phyloP scores from a whole-genome alignment of 441 rosid genomes.

The Arabidopsis lyrata region DNA sequence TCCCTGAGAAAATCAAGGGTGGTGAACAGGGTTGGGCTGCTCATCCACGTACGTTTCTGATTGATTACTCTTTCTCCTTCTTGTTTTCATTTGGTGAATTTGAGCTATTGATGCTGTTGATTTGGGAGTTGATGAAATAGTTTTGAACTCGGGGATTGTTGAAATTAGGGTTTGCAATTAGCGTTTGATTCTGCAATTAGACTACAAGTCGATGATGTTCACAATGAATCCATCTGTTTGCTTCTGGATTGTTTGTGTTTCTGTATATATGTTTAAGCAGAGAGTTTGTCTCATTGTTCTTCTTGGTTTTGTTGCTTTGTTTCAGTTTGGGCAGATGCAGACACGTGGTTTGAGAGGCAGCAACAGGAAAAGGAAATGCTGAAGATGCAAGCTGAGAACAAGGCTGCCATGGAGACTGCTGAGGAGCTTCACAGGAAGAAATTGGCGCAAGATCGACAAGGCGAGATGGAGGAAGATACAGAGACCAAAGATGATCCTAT shows the following conservation, averaged over 20 bases:
- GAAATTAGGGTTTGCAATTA: constrained; percentile 19
- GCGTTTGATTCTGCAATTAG: constrained; percentile 4
- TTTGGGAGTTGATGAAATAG: not conserved
- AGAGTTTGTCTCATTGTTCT: not conserved
- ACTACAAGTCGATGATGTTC: too few relatives aligned
- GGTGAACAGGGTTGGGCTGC: constrained; percentile 99
- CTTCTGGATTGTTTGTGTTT: not conserved
- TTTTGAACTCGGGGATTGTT: constrained; percentile 5
- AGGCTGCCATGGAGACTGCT: constrained; percentile 83
- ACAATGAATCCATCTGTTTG: not conserved
- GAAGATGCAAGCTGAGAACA: constrained; percentile 81
- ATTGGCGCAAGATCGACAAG: constrained; percentile 78
- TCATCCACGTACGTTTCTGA: constrained; percentile 77
- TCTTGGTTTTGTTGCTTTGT: constrained; percentile 14
- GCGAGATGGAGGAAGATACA: constrained; percentile 82
- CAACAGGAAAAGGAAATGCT: constrained; percentile 90
- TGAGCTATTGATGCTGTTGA: not conserved
- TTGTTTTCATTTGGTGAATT: not conserved
- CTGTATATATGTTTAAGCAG: not conserved
- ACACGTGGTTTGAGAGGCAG: constrained; percentile 95
- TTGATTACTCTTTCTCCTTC: constrained; percentile 5
- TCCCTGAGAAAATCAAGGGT: constrained; percentile 95
- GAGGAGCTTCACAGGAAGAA: constrained; percentile 95
- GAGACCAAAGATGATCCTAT: constrained; percentile 74
- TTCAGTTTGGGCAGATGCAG: constrained; percentile 98